These are phyloP conservation scores for Fusarium robinianum DNA, from an alignment of 2,329 filamentous ascomycete genomes.

Conservation along the genomic window DNA sequence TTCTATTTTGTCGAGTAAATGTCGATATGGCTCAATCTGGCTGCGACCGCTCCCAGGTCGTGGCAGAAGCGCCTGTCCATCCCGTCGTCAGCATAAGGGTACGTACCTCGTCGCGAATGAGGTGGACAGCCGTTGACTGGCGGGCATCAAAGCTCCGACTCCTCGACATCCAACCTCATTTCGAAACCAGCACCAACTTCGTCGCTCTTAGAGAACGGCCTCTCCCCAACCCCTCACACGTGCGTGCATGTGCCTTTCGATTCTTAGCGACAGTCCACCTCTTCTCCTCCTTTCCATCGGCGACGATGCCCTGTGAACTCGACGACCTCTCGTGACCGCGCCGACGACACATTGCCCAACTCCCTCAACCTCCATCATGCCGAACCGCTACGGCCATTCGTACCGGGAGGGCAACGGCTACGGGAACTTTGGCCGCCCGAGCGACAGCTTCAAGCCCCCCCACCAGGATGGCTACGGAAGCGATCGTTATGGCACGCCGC, in stretches of 20 bases:
- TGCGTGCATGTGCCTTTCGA: neutral
- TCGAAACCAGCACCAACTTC: conserved; percentile 7
- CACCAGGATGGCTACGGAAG: conserved; percentile 48
- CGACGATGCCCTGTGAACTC: conserved; percentile 32
- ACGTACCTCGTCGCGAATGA: conserved; percentile 25
- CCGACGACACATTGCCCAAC: conserved; percentile 14
- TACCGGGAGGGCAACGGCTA: conserved; percentile 49
- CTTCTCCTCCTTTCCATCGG: neutral
- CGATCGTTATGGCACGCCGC: conserved; percentile 49
- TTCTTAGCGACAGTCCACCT: neutral
- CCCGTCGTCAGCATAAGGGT: too few relatives aligned
- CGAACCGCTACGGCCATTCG: conserved; percentile 55
- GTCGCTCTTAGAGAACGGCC: neutral
- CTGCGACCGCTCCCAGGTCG: too few relatives aligned
- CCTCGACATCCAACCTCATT: conserved; percentile 20
- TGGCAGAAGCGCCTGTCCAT: too few relatives aligned
- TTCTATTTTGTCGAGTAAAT: too few relatives aligned
- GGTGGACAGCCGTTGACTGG: too few relatives aligned
- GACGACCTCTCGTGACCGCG: conserved; percentile 21
- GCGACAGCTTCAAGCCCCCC: conserved; percentile 52
- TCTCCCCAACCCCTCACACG: neutral
- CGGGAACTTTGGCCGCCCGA: conserved; percentile 47
- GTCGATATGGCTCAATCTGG: too few relatives aligned
- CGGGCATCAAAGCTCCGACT: conserved; percentile 14
- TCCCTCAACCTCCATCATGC: conserved; percentile 46